Conservation (phyloP, 108 stramenopile species). For the Thalassiosira profunda region DNA sequence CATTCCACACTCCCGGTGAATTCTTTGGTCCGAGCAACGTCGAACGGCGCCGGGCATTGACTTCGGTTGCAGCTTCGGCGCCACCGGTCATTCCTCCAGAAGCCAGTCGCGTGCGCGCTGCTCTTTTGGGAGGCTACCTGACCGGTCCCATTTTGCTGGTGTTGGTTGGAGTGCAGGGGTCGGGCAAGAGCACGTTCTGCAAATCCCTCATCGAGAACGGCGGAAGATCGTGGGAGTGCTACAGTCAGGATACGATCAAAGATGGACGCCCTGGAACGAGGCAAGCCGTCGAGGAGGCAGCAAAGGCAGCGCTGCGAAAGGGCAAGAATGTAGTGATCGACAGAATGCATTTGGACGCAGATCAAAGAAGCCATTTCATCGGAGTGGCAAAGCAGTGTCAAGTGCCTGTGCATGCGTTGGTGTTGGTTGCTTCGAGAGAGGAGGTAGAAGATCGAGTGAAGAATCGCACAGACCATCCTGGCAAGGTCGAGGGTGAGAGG, state of each 20-base stretch:
- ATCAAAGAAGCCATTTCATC: slow-evolving; percentile 62
- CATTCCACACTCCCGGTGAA: slow-evolving; percentile 67
- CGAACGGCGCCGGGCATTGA: slow-evolving; percentile 32
- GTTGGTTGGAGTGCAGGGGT: slow-evolving; percentile 77
- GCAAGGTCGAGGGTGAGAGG: slow-evolving; percentile 67
- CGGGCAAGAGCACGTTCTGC: slow-evolving; percentile 77
- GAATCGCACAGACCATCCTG: slow-evolving; percentile 76
- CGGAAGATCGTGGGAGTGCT: slow-evolving; percentile 57
- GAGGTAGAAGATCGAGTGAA: slow-evolving; percentile 62
- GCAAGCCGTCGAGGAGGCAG: slow-evolving; percentile 64
- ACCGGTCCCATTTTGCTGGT: slow-evolving; percentile 63
- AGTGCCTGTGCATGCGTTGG: slow-evolving; percentile 65
- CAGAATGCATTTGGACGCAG: slow-evolving; percentile 80
- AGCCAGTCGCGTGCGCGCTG: slow-evolving; percentile 51
- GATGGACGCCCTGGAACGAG: slow-evolving; percentile 82
- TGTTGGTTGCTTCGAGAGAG: slow-evolving; percentile 55
- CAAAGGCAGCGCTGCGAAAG: slow-evolving; percentile 34
- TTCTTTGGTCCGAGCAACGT: slow-evolving; percentile 72
- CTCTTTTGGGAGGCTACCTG: slow-evolving; percentile 64
- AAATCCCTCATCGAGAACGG: slow-evolving; percentile 30
- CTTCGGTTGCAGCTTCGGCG: neutral
- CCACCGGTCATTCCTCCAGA: slow-evolving; percentile 26
- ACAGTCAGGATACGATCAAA: slow-evolving; percentile 83
- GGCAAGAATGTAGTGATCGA: slow-evolving; percentile 73
- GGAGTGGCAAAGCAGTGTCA: slow-evolving; percentile 38